Evolutionary conservation across 805 yeast genomes (phyloP), one percentile per base, ranked within the genome.

Genomic region (Brettanomyces sp.): DNA sequence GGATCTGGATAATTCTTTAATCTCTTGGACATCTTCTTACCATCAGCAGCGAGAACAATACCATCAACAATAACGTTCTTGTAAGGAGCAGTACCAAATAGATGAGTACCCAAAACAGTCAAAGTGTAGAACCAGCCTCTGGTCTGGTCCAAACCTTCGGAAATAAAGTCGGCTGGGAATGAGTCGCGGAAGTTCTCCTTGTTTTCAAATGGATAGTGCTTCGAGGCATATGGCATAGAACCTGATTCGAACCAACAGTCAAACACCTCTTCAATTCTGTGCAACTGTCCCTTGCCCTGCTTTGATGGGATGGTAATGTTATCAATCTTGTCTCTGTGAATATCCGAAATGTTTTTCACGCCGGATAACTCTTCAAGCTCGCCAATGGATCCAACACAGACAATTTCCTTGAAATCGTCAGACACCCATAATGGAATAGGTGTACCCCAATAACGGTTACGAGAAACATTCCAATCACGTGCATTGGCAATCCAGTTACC

Each of bases 161-260:
- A 84, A 59, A 93, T 93, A 69, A 93, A 93, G 67, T 93, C 91
- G 40, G 96, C 99, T 41, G 99, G 99, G 82, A 87, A 95, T 42
- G 85, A 77, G 47, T 76, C 64, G 35, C 70, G 60, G 70, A 91
- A 91, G 42, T 65, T 65, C 13, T 86, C 89, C 63, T 79, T 68
- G 62, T 79, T 77, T 69, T 91, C 66, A 65, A 93, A 93, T 54
- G 99, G 99, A 64, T 90, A 93, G 67, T 93, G 99, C 64, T 85
- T 82, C 36, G 95, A 85, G 45, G 97, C 98, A 57, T 84, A 93
- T 51, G 99, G 99, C 99, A 93, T 93, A 44, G 96, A 83, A 55
- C 99, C 99, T 18, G 96, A 88, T 73, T 93, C 99, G 62, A 93
- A 93, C 99, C 99, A 93, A 74, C 99, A 93, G 72, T 93, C 99